Conservation (phyloP, 164 flowering plant genomes). For the Pachysandra terminalis region DNA sequence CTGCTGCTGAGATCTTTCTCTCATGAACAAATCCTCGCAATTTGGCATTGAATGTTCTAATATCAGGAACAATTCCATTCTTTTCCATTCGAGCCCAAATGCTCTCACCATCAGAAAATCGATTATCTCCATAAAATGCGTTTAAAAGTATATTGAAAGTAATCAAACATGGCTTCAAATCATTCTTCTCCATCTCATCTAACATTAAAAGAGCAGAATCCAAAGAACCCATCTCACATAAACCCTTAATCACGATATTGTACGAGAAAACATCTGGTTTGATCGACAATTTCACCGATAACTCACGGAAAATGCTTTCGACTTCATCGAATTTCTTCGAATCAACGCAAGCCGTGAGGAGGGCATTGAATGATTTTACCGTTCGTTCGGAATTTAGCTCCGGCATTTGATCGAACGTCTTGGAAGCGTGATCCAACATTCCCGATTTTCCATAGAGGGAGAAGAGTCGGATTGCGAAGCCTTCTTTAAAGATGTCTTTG, state of each 20-base stretch:
- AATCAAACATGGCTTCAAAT: conserved; percentile 34
- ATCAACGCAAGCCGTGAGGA: conserved; percentile 37
- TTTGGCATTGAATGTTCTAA: conserved; percentile 41
- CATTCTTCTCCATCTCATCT: conserved; percentile 46
- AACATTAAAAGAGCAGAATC: conserved; percentile 36
- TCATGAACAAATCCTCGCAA: conserved; percentile 29
- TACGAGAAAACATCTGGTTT: conserved; percentile 39
- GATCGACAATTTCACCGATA: conserved; percentile 29
- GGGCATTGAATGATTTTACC: conserved; percentile 42
- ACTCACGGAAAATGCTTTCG: conserved; percentile 30
- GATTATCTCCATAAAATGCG: conserved; percentile 24
- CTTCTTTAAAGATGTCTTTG: conserved; percentile 28
- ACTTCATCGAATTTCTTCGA: conserved; percentile 35
- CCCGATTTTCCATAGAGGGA: conserved; percentile 46
- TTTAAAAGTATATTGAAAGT: conserved; percentile 42
- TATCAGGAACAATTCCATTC: conserved; percentile 31
- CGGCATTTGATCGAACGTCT: conserved; percentile 66
- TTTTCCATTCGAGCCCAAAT: conserved; percentile 50
- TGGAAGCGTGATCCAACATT: conserved; percentile 52
- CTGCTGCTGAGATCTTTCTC: conserved; percentile 27
- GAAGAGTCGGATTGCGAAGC: conserved; percentile 38
- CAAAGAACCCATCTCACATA: conserved; percentile 35
- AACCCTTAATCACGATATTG: conserved; percentile 39
- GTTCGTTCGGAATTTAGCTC: conserved; percentile 31
- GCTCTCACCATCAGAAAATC: conserved; percentile 38